A percentile compares a stretch with the other conserved stretches of the same genome.
Conservation (phyloP, 495 filamentous ascomycete species). For the Penicillium canescens region DNA sequence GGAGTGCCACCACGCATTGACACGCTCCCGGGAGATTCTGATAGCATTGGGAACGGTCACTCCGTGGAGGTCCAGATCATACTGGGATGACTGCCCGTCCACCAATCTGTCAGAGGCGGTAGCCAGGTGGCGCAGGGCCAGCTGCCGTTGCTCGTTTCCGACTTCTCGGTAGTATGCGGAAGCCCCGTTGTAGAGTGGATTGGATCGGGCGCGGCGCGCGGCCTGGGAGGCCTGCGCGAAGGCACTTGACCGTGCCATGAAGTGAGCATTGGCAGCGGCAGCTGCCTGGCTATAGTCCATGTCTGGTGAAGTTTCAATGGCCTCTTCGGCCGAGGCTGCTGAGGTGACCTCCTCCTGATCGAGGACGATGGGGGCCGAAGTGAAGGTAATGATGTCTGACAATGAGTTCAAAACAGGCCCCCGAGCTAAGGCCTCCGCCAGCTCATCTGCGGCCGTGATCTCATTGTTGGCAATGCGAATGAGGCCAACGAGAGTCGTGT, state of each 20-base stretch:
- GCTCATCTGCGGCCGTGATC: conserved; percentile 55
- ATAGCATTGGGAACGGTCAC: conserved; percentile 77
- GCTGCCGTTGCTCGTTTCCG: conserved; percentile 52
- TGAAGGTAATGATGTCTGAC: conserved; percentile 43
- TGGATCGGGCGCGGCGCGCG: conserved; percentile 63
- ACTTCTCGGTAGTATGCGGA: conserved; percentile 65
- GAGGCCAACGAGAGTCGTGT: conserved; percentile 47
- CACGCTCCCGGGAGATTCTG: conserved; percentile 67
- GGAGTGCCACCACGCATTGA: conserved; percentile 76
- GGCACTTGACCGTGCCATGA: conserved; percentile 44
- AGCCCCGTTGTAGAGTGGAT: conserved; percentile 64
- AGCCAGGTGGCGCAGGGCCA: conserved; percentile 42
- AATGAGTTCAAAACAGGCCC: conserved; percentile 31
- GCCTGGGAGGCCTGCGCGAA: conserved; percentile 61
- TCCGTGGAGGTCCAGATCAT: conserved; percentile 77
- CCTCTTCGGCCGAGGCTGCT: conserved; percentile 2
- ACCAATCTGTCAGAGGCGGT: conserved; percentile 63
- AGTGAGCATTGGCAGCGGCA: conserved; percentile 36
- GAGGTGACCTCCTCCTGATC: conserved; percentile 27
- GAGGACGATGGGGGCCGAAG: conserved; percentile 31
- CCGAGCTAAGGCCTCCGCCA: conserved; percentile 52
- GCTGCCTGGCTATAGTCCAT: conserved; percentile 28
- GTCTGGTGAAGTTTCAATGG: conserved; percentile 3
- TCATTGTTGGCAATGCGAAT: conserved; percentile 57
- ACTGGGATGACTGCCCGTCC: conserved; percentile 54